phyloP scores from a whole-genome alignment of 306 rosid genomes.

The Canavalia ensiformis region DNA sequence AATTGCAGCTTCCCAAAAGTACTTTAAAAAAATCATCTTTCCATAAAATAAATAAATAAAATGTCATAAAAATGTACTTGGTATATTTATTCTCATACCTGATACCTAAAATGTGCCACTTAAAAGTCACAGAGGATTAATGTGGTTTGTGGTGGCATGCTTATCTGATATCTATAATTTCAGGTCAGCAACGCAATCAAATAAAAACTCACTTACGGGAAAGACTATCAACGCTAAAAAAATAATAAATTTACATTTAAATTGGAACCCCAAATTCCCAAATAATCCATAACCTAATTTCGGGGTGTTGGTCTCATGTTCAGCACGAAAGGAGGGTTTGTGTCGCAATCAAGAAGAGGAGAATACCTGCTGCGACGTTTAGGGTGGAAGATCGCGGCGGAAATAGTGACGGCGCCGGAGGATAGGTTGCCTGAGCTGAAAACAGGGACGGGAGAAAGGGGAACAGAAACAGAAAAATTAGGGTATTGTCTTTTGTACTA shows the following conservation, averaged over 20 bases:
- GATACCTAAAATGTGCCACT: background rate
- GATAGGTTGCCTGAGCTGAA: constrained; percentile 10
- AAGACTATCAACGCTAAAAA: background rate
- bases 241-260: background rate
- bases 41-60: too few species aligned
- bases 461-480: background rate
- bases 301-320: background rate
- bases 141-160: background rate
- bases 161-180: too few species aligned
- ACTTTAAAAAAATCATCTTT: background rate
- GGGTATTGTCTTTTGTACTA: constrained; percentile 21
- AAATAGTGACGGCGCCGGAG: background rate
- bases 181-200: too few species aligned
- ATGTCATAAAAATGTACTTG: too few species aligned
- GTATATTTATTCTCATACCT: background rate
- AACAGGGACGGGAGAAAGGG: background rate
- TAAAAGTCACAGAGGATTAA: background rate
- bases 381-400: background rate
- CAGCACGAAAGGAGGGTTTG: background rate
- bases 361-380: constrained; percentile 27
- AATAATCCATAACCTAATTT: background rate
- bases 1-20: too few species aligned
- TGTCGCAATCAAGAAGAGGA: background rate
- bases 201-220: background rate
- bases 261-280: background rate